Percentiles rank a stretch among this genome's conserved stretches.
Conservation (phyloP, 495 filamentous ascomycete species). For the Neurospora tetraspora region DNA sequence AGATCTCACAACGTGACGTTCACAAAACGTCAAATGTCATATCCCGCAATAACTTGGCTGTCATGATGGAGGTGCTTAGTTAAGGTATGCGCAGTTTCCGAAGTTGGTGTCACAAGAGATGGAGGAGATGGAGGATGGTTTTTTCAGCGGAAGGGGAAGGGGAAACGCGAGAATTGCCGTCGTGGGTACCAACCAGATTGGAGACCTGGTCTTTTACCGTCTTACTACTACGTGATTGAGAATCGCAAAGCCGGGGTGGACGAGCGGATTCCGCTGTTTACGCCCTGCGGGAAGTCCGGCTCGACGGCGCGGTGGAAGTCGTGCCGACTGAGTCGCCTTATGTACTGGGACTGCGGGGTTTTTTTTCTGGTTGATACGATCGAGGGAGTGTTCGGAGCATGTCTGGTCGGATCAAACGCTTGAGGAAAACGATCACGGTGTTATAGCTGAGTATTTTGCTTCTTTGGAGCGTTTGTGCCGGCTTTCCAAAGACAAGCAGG, state of each 20-base stretch:
- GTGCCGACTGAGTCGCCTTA: neutral
- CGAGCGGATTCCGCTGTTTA: neutral
- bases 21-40: neutral
- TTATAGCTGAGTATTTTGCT: neutral
- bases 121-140: neutral
- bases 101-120: neutral
- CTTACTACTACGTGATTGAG: slow-evolving; percentile 1
- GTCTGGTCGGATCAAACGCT: neutral
- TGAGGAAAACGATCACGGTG: neutral
- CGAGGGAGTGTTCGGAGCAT: neutral
- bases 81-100: slow-evolving; percentile 5
- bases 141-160: neutral
- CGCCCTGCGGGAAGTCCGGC: neutral
- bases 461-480: too few relatives aligned
- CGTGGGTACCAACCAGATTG: slow-evolving; percentile 11
- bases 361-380: slow-evolving; percentile 2
- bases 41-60: neutral
- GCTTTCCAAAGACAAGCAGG: too few relatives aligned
- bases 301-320: neutral
- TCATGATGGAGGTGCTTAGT: too few relatives aligned
- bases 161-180: neutral
- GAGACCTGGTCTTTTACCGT: neutral
- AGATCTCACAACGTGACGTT: neutral
- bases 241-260: neutral
- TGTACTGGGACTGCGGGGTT: neutral